phyloP scores from a whole-genome alignment of 140 eudicot genomes.

The Cichorium intybus region DNA sequence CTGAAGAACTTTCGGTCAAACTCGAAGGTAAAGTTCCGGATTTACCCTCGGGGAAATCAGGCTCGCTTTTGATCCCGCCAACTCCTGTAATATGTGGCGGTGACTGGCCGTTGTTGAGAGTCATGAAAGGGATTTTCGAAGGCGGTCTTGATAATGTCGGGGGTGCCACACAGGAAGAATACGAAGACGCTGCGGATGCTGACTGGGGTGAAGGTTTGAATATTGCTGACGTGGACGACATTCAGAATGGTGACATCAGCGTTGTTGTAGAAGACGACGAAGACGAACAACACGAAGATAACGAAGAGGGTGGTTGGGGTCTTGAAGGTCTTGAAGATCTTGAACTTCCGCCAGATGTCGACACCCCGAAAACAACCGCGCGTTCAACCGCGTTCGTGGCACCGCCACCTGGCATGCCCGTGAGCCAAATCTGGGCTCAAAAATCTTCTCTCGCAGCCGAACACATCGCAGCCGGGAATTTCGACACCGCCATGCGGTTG shows the following conservation, averaged over 20 bases:
- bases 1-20: constrained; percentile 48
- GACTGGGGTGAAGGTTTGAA: constrained; percentile 74
- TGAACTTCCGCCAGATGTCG: constrained; percentile 53
- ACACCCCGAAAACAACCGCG: constrained; percentile 46
- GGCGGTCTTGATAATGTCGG: constrained; percentile 58
- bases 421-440: constrained; percentile 73
- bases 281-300: constrained; percentile 35
- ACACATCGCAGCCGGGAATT: constrained; percentile 73
- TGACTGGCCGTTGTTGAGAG: constrained; percentile 74
- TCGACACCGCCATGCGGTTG: constrained; percentile 78
- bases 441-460: constrained; percentile 73
- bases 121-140: constrained; percentile 64
- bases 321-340: constrained; percentile 69
- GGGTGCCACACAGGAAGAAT: constrained; percentile 51
- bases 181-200: constrained; percentile 60
- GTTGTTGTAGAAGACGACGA: constrained; percentile 46
- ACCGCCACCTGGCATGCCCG: constrained; percentile 65
- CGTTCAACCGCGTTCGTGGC: constrained; percentile 51
- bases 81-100: constrained; percentile 61
- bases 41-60: constrained; percentile 35
- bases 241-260: constrained; percentile 55
- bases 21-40: constrained; percentile 43
- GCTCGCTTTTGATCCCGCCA: constrained; percentile 60
- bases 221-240: constrained; percentile 45
- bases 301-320: constrained; percentile 75